phyloP scores from a whole-genome alignment of 1,284 basidiomycete species.

The Microbotryum scabiosae region DNA sequence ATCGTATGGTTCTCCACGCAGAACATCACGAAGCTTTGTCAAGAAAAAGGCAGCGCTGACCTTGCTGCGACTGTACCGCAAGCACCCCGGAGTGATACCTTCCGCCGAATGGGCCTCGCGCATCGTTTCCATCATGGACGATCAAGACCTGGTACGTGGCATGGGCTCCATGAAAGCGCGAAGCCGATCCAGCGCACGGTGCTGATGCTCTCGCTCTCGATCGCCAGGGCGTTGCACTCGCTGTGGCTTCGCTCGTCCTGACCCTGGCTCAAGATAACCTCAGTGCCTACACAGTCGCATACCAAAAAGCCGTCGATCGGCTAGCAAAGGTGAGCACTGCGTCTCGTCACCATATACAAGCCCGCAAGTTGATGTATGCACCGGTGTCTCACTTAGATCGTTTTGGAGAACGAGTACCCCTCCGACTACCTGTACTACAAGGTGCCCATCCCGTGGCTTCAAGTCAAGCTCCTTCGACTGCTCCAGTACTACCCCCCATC shows the following conservation, averaged over 20 bases:
- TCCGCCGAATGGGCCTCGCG: conserved; percentile 91
- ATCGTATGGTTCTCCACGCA: conserved; percentile 38
- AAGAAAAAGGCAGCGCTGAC: conserved; percentile 98
- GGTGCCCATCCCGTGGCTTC: conserved; percentile 94
- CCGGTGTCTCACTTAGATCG: conserved; percentile 51
- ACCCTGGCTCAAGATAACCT: conserved; percentile 88
- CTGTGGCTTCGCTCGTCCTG: conserved; percentile 88
- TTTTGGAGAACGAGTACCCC: conserved; percentile 81
- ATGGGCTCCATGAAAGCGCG: too few species aligned
- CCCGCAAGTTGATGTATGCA: neutral
- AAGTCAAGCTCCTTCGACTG: conserved; percentile 87
- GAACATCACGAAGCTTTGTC: conserved; percentile 88
- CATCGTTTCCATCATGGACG: conserved; percentile 90
- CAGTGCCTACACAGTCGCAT: conserved; percentile 81
- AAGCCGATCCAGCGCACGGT: neutral
- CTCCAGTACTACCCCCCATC: conserved; percentile 93
- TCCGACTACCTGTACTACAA: conserved; percentile 93
- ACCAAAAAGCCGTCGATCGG: conserved; percentile 86
- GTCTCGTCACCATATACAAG: neutral
- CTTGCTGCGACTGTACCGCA: conserved; percentile 82
- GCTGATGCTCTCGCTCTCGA: neutral
- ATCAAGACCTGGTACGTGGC: conserved; percentile 64
- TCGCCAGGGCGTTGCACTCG: conserved; percentile 78
- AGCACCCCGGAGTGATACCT: conserved; percentile 88
- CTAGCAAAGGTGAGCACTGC: conserved; percentile 60